Evolutionary conservation across 495 filamentous ascomycete species (phyloP), one percentile per base, ranked within the genome.

Genomic region (Xylaria longipes): DNA sequence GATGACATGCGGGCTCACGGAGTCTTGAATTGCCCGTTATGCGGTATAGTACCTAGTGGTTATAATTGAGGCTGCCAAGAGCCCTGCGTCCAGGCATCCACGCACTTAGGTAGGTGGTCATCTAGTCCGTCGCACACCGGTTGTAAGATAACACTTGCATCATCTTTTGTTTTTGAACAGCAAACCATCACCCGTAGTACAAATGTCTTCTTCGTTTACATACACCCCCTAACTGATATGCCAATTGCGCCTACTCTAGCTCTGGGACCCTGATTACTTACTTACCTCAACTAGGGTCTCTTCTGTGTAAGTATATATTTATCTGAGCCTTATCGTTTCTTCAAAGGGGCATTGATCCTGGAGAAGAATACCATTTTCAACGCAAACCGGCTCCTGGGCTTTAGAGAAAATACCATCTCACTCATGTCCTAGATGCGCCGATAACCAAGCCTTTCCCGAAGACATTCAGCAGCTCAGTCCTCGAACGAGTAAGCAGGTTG

Each of bases 1-100:
- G 50, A 29, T 27, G 25, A 14, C 25, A 56, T 5, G 12, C 52
- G 52, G 52, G 52, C 27, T 56, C 27, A 29, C 52, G 52, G 52
- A 56, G 27, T 56, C 48, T 56, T 56, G 27, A 56, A 56, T 15
- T 56, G 52, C 52, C 52, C 52, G 52, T 5, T 56, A 56, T 31
- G 27, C 27, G 27, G 52, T 56, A 31, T 25, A 31, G n/a, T 25
- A 52, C 5, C 5, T 27, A 52, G 22, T 4, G 14, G 27, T 25
- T 27, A 52, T 25, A 52, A 52, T 25, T 25, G 22, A 12, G 22
- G 5, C 27, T 56, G 52, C 52, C 52, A 31, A 31, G 46, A 27
- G 52, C 12, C 50, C 25, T 14, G n/a, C n/a, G n/a, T n/a, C n/a
- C n/a, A n/a, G n/a, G n/a, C n/a, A n/a, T n/a, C n/a, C n/a, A n/a